Base-by-base conservation (phyloP, 495 filamentous ascomycete genomes). In the Hypoxylon subgilvum region DNA sequence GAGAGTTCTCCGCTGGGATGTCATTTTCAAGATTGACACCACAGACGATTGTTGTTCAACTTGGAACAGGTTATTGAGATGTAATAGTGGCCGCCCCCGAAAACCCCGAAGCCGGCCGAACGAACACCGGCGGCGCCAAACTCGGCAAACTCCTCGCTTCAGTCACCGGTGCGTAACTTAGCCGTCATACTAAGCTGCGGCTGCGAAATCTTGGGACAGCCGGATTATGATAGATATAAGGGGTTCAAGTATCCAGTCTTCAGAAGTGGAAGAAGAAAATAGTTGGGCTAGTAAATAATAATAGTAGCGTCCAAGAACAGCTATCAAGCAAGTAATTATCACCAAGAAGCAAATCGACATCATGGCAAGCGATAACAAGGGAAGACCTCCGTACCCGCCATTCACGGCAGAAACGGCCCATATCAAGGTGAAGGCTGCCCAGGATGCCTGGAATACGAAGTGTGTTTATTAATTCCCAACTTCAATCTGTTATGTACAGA, bases 381-480 rank as follows among this genome's bases (percentile, higher is more conserved):
- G 53, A 46, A 68, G 42, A 52, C 74, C 72, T 6, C 79, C 79
- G 1, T 80, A 81, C 41, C 91, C 92, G n/a, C 92, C 90, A 1
- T 95, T 95, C 74, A 94, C 88, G 3, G 72, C 72, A 19, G 85
- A 88, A 61, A 89, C 86, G 0, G 91, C 91, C 3, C 74, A 74
- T 18, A 73, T 81, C 49, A 96, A 96, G 69, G 91, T 96, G 53
- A 96, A 96, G 72, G 84, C 85, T 4, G 91, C 88, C 0, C 92
- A 96, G 72, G 77, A 87, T 54, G 78, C 90, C 13, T 96, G 91
- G 92, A 96, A 96, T 67, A 90, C 88, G 2, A 83, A 79, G 86
- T 90, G 69, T 68, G 72, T 50, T 41, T n/a, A 27, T n/a, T 12
- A 6, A 9, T 35, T 27, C 23, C 8, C 8, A 27, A 27, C 8